Percentiles rank a stretch among this genome's conserved stretches.
phyloP scores from a whole-genome alignment of 1,139 yeast genomes.

The Sugiyamaella neomexicana region DNA sequence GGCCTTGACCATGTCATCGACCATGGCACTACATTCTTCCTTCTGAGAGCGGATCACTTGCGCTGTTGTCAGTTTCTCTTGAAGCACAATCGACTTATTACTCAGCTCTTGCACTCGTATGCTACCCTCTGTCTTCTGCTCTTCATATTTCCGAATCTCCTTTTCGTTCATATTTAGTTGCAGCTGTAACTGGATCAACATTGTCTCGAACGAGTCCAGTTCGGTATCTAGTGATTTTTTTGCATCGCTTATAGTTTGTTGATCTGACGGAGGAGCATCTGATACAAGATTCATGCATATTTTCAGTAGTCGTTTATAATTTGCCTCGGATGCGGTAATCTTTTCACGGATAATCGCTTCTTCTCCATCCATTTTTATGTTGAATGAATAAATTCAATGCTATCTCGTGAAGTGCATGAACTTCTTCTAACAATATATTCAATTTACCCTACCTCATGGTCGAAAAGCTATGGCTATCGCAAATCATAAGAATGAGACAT shows the following conservation, averaged over 20 bases:
- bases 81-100: conserved; percentile 30
- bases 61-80: conserved; percentile 30
- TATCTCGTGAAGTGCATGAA: neutral
- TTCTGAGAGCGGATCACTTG: conserved; percentile 31
- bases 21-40: conserved; percentile 34
- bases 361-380: conserved; percentile 26
- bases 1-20: conserved; percentile 32
- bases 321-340: conserved; percentile 31
- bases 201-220: conserved; percentile 29
- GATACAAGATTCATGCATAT: conserved; percentile 21
- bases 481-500: too few relatives aligned
- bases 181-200: conserved; percentile 32
- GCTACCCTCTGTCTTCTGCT: conserved; percentile 25
- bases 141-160: conserved; percentile 31
- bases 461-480: too few relatives aligned
- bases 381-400: too few relatives aligned
- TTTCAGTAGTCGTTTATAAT: conserved; percentile 29
- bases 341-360: conserved; percentile 32
- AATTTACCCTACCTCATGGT: neutral
- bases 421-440: too few relatives aligned
- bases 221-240: conserved; percentile 22
- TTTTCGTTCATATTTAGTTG: conserved; percentile 32
- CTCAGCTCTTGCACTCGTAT: conserved; percentile 24
- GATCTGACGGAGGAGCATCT: conserved; percentile 5
- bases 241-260: conserved; percentile 10